Evolutionary conservation across 345 rosid species (phyloP).

Genomic region (Brassica juncea): DNA sequence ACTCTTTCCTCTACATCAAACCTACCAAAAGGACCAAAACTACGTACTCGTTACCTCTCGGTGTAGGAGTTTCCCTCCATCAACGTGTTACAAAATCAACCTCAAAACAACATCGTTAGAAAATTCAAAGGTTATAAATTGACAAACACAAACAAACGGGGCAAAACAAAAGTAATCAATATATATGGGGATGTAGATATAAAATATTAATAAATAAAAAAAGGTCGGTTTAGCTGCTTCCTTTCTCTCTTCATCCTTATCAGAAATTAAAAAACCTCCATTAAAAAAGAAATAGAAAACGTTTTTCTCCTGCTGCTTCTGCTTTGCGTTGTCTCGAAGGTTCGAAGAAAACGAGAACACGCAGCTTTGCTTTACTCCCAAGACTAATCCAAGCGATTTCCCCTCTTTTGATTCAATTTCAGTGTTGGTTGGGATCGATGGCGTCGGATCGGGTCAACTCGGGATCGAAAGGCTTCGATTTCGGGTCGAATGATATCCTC

Average conservation of each 20-base stretch:
- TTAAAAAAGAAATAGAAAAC: conserved; percentile 10
- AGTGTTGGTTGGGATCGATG: conserved; percentile 46
- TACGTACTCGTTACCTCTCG: background rate
- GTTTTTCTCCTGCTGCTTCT: conserved; percentile 15
- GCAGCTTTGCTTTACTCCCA: conserved; percentile 29
- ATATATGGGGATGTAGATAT: background rate
- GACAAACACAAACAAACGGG: background rate
- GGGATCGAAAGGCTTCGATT: conserved; percentile 85
- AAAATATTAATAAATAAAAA: conserved; percentile 17
- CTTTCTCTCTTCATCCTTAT: conserved; percentile 31
- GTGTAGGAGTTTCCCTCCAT: background rate
- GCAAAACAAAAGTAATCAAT: background rate
- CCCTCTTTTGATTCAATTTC: conserved; percentile 3
- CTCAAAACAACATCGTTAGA: background rate
- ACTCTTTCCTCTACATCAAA: background rate
- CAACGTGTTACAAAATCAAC: background rate
- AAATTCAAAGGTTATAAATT: background rate
- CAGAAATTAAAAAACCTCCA: conserved; percentile 10
- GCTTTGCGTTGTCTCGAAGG: conserved; percentile 28
- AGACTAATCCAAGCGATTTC: background rate
- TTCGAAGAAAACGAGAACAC: conserved; percentile 21
- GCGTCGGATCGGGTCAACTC: conserved; percentile 75
- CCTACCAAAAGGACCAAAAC: background rate
- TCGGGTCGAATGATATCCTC: conserved; percentile 93
- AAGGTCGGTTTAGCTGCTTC: conserved; percentile 26